A percentile compares a stretch with the other conserved stretches of the same genome.
Evolutionary conservation across 139 green algal genomes (phyloP).

Genomic region (Tetratostichococcus sp.): DNA sequence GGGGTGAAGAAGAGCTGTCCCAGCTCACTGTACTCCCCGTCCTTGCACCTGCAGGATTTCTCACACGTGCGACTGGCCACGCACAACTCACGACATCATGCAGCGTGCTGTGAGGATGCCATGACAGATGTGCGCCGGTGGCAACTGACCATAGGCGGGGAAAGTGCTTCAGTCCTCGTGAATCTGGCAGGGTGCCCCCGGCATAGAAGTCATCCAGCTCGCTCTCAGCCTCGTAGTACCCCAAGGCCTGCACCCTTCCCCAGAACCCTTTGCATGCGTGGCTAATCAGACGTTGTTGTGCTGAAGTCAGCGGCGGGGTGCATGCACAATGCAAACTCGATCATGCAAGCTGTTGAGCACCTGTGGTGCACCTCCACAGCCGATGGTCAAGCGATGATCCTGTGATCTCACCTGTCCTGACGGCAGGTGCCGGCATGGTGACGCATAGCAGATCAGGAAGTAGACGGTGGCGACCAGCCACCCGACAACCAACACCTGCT

Average conservation of each 20-base stretch:
- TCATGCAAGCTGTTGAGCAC: too few relatives aligned
- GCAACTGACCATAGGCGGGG: constrained; percentile 56
- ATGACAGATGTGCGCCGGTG: too few relatives aligned
- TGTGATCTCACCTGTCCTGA: not conserved
- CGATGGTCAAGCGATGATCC: too few relatives aligned
- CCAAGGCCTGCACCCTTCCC: constrained; percentile 19
- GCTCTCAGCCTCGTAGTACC: constrained; percentile 28
- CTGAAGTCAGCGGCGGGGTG: too few relatives aligned
- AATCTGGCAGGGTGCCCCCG: constrained; percentile 9
- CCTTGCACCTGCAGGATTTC: constrained; percentile 26
- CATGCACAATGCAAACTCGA: not conserved
- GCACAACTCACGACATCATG: too few relatives aligned
- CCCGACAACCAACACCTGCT: constrained; percentile 38
- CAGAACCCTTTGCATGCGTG: too few relatives aligned
- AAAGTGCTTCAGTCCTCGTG: constrained; percentile 32
- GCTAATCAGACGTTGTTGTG: too few relatives aligned
- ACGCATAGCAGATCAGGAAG: constrained; percentile 40
- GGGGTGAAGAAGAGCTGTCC: constrained; percentile 72
- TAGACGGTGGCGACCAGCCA: constrained; percentile 45
- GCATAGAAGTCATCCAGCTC: constrained; percentile 32
- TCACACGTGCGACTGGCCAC: too few relatives aligned
- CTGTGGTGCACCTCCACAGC: too few relatives aligned
- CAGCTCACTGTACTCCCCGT: constrained; percentile 37
- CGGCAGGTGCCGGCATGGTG: constrained; percentile 40
- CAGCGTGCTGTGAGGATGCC: too few relatives aligned